Percentiles rank a stretch among this genome's conserved stretches.
These are phyloP conservation scores for Astragalus membranaceus DNA, from an alignment of 306 rosid genomes.

Conservation along the genomic window DNA sequence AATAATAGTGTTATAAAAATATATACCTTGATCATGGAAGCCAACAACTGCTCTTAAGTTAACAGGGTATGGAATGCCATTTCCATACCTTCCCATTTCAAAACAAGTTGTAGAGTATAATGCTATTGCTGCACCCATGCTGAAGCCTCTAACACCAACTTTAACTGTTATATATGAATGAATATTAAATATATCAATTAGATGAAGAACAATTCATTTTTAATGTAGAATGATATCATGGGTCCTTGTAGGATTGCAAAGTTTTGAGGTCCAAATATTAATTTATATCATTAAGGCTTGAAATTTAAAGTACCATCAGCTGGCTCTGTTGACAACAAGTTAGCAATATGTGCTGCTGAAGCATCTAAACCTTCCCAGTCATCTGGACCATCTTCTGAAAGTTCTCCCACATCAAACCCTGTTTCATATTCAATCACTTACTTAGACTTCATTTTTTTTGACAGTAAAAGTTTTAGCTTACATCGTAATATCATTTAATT, in stretches of 20 bases:
- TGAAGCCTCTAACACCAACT: slow-evolving; percentile 96
- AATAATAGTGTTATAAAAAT: neutral
- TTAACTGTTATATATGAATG: slow-evolving; percentile 54
- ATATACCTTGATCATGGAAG: slow-evolving; percentile 97
- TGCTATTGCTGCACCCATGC: slow-evolving; percentile 99
- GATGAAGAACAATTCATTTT: neutral
- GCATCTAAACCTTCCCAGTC: slow-evolving; percentile 99
- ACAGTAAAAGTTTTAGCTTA: too few species aligned
- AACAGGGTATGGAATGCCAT: slow-evolving; percentile 72
- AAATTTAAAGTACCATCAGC: slow-evolving; percentile 64
- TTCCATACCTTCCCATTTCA: slow-evolving; percentile 82
- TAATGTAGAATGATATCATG: neutral
- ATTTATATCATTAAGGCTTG: neutral
- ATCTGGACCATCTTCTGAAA: slow-evolving; percentile 88
- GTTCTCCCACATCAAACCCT: slow-evolving; percentile 98
- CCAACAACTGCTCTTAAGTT: slow-evolving; percentile 83
- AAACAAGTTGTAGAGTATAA: slow-evolving; percentile 92
- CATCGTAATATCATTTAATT: too few species aligned
- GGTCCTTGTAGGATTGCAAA: too few species aligned
- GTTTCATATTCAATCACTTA: slow-evolving; percentile 14
- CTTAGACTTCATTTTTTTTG: too few species aligned
- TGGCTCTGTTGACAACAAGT: slow-evolving; percentile 92
- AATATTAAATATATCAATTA: neutral
- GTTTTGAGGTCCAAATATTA: neutral
- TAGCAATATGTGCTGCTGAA: slow-evolving; percentile 89